Percentiles rank a stretch among this genome's conserved stretches.
phyloP scores from a whole-genome alignment of 257 asterid genomes.

The Rubia yunnanensis region DNA sequence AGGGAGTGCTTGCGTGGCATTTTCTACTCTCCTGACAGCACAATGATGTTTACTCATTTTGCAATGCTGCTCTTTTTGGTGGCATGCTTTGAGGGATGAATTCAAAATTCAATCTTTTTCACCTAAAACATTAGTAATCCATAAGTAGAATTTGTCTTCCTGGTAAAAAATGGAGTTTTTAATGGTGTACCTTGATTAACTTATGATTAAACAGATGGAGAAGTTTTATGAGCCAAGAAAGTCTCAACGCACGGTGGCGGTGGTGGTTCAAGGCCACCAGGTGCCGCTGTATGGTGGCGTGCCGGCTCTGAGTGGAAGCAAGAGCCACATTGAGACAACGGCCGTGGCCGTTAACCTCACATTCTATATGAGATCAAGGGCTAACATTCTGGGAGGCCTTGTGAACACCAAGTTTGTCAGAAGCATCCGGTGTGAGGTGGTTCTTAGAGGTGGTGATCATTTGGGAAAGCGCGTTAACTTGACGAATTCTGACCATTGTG shows the following conservation, averaged over 20 bases:
- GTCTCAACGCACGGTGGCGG: slow-evolving; percentile 44
- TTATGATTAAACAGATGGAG: slow-evolving; percentile 33
- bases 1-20: too few species aligned
- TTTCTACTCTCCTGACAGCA: background rate
- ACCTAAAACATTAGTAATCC: too few species aligned
- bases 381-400: slow-evolving; percentile 65
- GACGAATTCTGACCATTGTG: slow-evolving; percentile 36
- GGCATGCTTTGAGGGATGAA: background rate
- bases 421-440: slow-evolving; percentile 36
- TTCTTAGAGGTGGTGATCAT: slow-evolving; percentile 45
- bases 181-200: background rate
- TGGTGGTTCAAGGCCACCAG: slow-evolving; percentile 51
- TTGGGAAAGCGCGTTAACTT: slow-evolving; percentile 51
- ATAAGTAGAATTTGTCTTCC: too few species aligned
- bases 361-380: slow-evolving; percentile 59
- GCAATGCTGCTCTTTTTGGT: background rate
- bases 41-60: background rate
- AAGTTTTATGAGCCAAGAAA: slow-evolving; percentile 62
- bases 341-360: slow-evolving; percentile 66
- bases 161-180: too few species aligned
- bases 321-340: slow-evolving; percentile 29
- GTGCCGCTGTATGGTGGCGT: slow-evolving; percentile 88
- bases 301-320: slow-evolving; percentile 34
- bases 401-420: slow-evolving; percentile 59
- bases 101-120: background rate